Percentiles rank a stretch among this genome's conserved stretches.
Evolutionary conservation across 805 yeast species (phyloP).

Genomic region (Metahyphopichia silvanorum): DNA sequence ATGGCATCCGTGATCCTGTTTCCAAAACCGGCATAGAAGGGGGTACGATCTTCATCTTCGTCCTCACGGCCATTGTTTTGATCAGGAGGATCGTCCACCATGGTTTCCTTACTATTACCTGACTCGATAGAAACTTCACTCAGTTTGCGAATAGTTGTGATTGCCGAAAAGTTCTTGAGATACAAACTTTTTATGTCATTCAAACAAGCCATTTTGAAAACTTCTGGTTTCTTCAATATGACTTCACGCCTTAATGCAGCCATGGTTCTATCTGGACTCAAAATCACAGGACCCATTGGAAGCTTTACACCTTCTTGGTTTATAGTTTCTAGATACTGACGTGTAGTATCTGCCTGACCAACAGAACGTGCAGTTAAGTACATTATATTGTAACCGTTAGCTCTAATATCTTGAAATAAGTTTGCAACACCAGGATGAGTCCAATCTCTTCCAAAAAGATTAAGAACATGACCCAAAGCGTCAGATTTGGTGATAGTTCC

Average conservation of each 20-base stretch:
- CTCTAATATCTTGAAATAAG: conserved; percentile 78
- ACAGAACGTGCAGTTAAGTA: conserved; percentile 93
- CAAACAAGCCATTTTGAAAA: conserved; percentile 97
- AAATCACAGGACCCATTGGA: conserved; percentile 90
- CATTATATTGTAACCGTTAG: conserved; percentile 90
- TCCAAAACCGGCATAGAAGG: conserved; percentile 97
- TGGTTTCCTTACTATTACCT: too few species aligned
- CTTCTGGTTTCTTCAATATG: conserved; percentile 91
- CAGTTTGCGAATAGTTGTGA: too few species aligned
- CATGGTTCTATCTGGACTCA: conserved; percentile 94
- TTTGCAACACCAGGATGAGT: conserved; percentile 95
- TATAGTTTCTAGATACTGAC: conserved; percentile 76
- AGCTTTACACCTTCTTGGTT: conserved; percentile 64
- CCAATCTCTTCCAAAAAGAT: conserved; percentile 96
- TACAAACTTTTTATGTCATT: conserved; percentile 79
- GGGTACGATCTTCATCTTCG: conserved; percentile 53
- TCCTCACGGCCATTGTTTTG: conserved; percentile 6
- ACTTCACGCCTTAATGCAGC: conserved; percentile 93
- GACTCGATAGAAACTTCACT: too few species aligned
- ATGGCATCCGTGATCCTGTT: conserved; percentile 95
- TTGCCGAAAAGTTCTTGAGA: conserved; percentile 28
- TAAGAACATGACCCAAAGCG: conserved; percentile 93
- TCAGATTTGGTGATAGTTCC: conserved; percentile 98
- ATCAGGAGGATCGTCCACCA: conserved; percentile 4
- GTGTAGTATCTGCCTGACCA: conserved; percentile 90